These are phyloP conservation scores for Boletus reticuloceps DNA, from an alignment of 768 basidiomycete genomes.

Conservation along the genomic window DNA sequence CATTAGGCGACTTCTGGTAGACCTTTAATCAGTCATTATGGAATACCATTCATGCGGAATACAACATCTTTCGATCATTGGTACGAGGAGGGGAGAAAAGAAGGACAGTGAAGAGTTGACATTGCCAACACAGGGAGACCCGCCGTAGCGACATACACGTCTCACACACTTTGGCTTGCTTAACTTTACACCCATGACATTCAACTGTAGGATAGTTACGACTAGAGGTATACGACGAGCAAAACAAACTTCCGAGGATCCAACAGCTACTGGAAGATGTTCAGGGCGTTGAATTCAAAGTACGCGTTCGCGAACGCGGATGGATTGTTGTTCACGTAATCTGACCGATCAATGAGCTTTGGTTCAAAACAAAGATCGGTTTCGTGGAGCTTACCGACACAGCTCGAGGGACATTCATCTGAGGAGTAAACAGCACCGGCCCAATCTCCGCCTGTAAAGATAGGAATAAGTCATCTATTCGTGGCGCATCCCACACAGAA, in stretches of 20 bases:
- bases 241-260: neutral
- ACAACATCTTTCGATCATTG: too few species aligned
- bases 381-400: conserved; percentile 20
- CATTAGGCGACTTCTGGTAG: too few species aligned
- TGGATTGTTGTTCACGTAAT: conserved; percentile 44
- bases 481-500: neutral
- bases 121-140: too few species aligned
- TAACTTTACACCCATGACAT: too few species aligned
- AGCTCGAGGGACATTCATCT: conserved; percentile 26
- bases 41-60: too few species aligned
- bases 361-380: neutral
- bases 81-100: too few species aligned
- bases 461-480: neutral
- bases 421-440: conserved; percentile 21
- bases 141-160: too few species aligned
- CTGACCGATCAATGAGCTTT: conserved; percentile 39
- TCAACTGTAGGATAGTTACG: too few species aligned
- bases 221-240: neutral
- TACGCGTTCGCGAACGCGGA: conserved; percentile 16
- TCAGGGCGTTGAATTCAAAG: conserved; percentile 24
- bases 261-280: conserved; percentile 11
- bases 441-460: conserved; percentile 27
- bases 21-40: too few species aligned
- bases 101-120: too few species aligned
- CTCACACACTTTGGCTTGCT: too few species aligned